Conservation (phyloP, 2,329 filamentous ascomycete genomes). For the Penicillium sp. region DNA sequence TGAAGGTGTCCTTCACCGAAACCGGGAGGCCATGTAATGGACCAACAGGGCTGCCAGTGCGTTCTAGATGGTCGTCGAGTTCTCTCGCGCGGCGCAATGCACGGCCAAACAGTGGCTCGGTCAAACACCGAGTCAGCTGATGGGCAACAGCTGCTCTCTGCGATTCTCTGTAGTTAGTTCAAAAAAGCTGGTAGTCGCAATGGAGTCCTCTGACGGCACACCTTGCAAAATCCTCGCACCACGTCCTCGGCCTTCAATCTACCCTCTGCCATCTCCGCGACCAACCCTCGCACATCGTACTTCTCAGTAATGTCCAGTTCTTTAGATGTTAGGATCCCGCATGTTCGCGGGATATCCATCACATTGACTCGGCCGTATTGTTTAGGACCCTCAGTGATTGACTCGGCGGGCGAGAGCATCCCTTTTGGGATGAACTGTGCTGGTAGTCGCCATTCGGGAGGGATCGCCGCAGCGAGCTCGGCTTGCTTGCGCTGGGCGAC, state of each 20-base stretch:
- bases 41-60: slow-evolving; percentile 48
- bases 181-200: not conserved
- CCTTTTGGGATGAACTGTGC: slow-evolving; percentile 32
- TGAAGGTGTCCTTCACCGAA: slow-evolving; percentile 50
- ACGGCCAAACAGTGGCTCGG: slow-evolving; percentile 53
- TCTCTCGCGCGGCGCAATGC: slow-evolving; percentile 49
- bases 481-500: slow-evolving; percentile 42
- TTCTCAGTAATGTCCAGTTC: slow-evolving; percentile 58
- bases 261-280: slow-evolving; percentile 34
- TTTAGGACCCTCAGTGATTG: slow-evolving; percentile 31
- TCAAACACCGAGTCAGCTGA: slow-evolving; percentile 49
- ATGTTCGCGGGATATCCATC: slow-evolving; percentile 51
- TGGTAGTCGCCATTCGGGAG: slow-evolving; percentile 40
- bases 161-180: not conserved
- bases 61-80: slow-evolving; percentile 47
- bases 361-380: slow-evolving; percentile 40
- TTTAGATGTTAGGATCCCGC: slow-evolving; percentile 50
- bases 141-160: slow-evolving; percentile 41
- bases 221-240: slow-evolving; percentile 55
- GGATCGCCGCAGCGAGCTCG: slow-evolving; percentile 39
- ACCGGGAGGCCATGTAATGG: slow-evolving; percentile 64
- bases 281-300: slow-evolving; percentile 45
- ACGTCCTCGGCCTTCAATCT: slow-evolving; percentile 47
- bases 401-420: slow-evolving; percentile 38
- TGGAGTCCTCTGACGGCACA: slow-evolving; percentile 6